Percentiles rank a stretch among this genome's conserved stretches.
These are phyloP conservation scores for Mycena galopus DNA, from an alignment of 768 basidiomycete species.

Conservation along the genomic window DNA sequence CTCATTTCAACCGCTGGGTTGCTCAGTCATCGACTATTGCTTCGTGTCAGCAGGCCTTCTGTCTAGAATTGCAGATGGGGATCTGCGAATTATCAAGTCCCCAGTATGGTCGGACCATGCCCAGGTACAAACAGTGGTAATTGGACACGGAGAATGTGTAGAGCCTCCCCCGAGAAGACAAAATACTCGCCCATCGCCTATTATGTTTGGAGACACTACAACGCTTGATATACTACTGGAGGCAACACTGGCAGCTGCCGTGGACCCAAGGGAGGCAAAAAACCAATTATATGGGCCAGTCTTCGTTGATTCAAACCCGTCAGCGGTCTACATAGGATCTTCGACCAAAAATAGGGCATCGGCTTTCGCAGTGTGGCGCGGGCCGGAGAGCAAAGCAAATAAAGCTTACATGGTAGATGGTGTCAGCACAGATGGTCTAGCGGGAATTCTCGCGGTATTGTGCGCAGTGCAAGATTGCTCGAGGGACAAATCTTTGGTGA, in stretches of 20 bases:
- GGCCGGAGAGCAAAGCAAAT: not conserved
- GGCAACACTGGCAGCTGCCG: not conserved
- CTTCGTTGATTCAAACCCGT: not conserved
- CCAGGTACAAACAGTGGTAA: not conserved
- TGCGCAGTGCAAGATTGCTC: not conserved
- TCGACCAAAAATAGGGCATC: not conserved
- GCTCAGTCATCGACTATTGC: not conserved
- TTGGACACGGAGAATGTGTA: not conserved
- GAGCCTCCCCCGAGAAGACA: not conserved
- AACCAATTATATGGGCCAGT: not conserved
- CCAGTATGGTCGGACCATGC: conserved; percentile 14
- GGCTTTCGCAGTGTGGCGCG: not conserved
- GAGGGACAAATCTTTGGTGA: not conserved
- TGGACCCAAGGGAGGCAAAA: not conserved
- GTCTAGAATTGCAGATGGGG: not conserved
- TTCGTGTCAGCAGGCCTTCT: not conserved
- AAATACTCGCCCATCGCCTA: not conserved
- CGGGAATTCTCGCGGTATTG: not conserved
- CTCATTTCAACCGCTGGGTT: not conserved
- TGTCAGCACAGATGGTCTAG: not conserved
- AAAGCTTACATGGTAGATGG: too few relatives aligned
- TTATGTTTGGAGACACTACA: not conserved
- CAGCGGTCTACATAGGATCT: not conserved
- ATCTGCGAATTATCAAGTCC: not conserved
- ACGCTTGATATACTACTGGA: not conserved